These are phyloP conservation scores for Colletotrichum nymphaeae DNA, from an alignment of 2,329 filamentous ascomycete species.

Conservation along the genomic window DNA sequence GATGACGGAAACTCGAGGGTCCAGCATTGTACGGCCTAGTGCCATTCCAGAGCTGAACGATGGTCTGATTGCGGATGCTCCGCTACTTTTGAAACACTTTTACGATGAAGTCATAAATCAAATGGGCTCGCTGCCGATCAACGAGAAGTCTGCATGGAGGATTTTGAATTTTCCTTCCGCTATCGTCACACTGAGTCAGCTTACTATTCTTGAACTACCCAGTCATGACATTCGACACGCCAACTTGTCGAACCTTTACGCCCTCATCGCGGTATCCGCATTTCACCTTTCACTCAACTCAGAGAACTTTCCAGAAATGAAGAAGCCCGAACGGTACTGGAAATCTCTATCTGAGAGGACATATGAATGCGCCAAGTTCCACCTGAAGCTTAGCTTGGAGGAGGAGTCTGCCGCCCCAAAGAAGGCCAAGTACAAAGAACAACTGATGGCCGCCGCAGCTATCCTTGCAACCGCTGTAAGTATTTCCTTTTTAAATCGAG, in stretches of 20 bases:
- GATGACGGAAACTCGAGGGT: background rate
- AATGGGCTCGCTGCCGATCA: conserved; percentile 10
- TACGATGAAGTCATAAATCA: conserved; percentile 15
- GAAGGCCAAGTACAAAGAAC: conserved; percentile 12
- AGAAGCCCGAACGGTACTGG: background rate
- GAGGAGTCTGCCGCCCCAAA: background rate
- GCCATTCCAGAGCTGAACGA: background rate
- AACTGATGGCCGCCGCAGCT: conserved; percentile 7
- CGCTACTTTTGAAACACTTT: conserved; percentile 9
- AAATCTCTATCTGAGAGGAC: background rate
- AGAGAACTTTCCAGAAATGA: background rate
- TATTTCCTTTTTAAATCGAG: background rate
- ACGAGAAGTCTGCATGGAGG: conserved; percentile 15
- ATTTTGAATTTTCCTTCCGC: conserved; percentile 9
- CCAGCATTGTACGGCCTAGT: background rate
- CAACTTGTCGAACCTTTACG: conserved; percentile 5
- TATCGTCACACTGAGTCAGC: conserved; percentile 7
- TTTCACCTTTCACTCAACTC: conserved; percentile 14
- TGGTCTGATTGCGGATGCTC: background rate
- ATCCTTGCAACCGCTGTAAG: conserved; percentile 5
- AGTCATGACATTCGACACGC: background rate
- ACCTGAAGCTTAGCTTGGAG: background rate
- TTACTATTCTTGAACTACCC: background rate
- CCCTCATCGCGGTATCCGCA: background rate
- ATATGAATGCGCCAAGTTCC: background rate